A percentile compares a stretch with the other conserved stretches of the same genome.
Conservation (phyloP, 75 land plant genomes). For the Pinus tabuliformis region DNA sequence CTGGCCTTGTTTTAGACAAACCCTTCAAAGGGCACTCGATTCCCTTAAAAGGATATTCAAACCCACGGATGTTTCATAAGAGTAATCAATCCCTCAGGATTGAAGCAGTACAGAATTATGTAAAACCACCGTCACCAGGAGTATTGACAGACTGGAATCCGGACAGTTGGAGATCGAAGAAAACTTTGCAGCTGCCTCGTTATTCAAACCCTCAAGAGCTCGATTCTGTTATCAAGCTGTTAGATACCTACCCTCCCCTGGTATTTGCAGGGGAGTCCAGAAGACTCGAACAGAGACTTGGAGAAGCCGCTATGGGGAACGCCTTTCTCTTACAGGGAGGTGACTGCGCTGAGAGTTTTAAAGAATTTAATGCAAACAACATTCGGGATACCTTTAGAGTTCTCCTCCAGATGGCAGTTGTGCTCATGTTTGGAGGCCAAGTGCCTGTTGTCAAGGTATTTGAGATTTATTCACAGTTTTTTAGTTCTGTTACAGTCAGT, state of each 20-base stretch:
- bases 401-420: conserved; percentile 63
- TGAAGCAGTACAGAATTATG: neutral
- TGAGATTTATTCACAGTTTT: too few species aligned
- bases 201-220: conserved; percentile 44
- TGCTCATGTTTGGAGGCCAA: conserved; percentile 74
- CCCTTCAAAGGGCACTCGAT: too few species aligned
- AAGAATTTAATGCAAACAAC: conserved; percentile 62
- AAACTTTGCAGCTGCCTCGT: conserved; percentile 52
- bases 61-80: too few species aligned
- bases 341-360: conserved; percentile 81
- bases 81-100: too few species aligned
- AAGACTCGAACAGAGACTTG: conserved; percentile 53
- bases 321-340: conserved; percentile 78
- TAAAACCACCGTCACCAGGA: conserved; percentile 10
- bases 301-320: conserved; percentile 65
- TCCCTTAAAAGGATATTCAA: too few species aligned
- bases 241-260: conserved; percentile 54
- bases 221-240: conserved; percentile 21
- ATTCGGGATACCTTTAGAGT: conserved; percentile 70
- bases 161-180: conserved; percentile 45
- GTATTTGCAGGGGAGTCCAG: conserved; percentile 83
- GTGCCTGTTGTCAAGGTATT: conserved; percentile 70
- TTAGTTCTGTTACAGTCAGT: too few species aligned
- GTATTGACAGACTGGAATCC: conserved; percentile 20
- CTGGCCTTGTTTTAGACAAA: too few species aligned